These are phyloP conservation scores for Paecilomyces dactylethromorphus DNA, from an alignment of 2,329 filamentous ascomycete genomes.

Conservation along the genomic window DNA sequence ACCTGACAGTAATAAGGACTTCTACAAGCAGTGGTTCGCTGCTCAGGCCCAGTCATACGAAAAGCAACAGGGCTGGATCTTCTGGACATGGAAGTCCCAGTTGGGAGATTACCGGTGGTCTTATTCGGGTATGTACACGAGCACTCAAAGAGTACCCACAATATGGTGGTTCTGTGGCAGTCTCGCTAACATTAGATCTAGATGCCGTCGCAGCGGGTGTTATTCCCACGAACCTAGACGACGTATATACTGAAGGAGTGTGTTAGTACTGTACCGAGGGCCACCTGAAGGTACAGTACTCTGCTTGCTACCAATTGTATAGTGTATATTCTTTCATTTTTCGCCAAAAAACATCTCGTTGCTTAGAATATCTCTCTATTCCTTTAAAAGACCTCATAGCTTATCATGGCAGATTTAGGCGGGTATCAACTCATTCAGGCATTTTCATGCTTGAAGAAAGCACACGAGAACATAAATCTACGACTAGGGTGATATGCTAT, in stretches of 20 bases:
- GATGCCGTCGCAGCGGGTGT: slow-evolving; percentile 35
- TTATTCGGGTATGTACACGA: slow-evolving; percentile 15
- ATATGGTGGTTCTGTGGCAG: slow-evolving; percentile 31
- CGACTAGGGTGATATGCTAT: no score
- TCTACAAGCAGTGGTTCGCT: slow-evolving; percentile 53
- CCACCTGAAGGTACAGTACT: no score
- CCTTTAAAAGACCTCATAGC: no score
- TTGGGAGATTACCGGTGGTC: slow-evolving; percentile 28
- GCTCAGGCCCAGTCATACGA: slow-evolving; percentile 53
- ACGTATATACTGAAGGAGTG: slow-evolving; percentile 8
- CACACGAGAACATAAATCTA: no score
- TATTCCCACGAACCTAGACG: slow-evolving; percentile 28
- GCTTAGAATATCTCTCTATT: no score
- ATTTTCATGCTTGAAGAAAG: no score
- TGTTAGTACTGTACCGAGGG: background rate
- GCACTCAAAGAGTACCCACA: background rate
- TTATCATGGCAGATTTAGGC: no score
- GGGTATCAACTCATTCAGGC: no score
- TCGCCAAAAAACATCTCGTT: no score
- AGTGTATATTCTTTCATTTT: no score
- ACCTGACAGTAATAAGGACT: slow-evolving; percentile 37
- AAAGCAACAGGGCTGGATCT: slow-evolving; percentile 47
- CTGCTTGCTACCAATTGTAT: no score
- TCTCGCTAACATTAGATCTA: slow-evolving; percentile 40
- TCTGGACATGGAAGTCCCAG: slow-evolving; percentile 56